Evolutionary conservation across 305 asterid genomes (phyloP), one percentile per base, ranked within the genome.

Genomic region (Fraxinus floribunda): DNA sequence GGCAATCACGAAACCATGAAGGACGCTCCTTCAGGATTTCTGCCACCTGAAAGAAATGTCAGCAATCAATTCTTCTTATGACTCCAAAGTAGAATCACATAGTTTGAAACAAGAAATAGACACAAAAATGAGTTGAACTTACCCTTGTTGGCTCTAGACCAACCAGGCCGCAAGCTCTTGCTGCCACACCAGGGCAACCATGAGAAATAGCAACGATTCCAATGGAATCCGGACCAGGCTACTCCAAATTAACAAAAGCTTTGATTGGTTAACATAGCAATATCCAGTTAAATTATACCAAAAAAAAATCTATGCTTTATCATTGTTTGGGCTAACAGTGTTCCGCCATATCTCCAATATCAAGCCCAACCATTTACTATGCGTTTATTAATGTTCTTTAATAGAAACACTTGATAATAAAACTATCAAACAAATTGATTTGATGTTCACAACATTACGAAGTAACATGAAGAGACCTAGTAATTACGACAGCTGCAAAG

Each of bases 141-240:
- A 95, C 99, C 92, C 97, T 91, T 62, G 97, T 90, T 84, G 99
- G 99, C 90, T 95, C 99, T 6, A 95, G 91, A 88, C 99, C 96
- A 88, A 95, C 97, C 85, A 95, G 95, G 84, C 99, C 98, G 46
- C 99, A 95, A 68, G 97, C 98, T 91, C 99, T 88, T 72, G 99
- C 99, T 86, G 99, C 99, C 92, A 95, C 97, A 52, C 99, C 99
- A 88, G 93, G 86, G 98, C 98, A 96, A 89, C 99, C 98, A 85
- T 94, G 98, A 90, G 98, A 96, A 86, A 96, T 96, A 88, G 98
- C 97, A 85, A 93, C 88, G 98, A 96, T 96, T 96, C 99, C 99
- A 94, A 94, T 92, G 98, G 99, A 96, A 96, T 96, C 99, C 99
- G 99, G 99, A 96, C 99, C 99, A 96, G 98, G 98, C 99, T 96